Evolutionary conservation across 2,329 filamentous ascomycete species (phyloP), one percentile per base, ranked within the genome.

Genomic region (Apiospora hydei): DNA sequence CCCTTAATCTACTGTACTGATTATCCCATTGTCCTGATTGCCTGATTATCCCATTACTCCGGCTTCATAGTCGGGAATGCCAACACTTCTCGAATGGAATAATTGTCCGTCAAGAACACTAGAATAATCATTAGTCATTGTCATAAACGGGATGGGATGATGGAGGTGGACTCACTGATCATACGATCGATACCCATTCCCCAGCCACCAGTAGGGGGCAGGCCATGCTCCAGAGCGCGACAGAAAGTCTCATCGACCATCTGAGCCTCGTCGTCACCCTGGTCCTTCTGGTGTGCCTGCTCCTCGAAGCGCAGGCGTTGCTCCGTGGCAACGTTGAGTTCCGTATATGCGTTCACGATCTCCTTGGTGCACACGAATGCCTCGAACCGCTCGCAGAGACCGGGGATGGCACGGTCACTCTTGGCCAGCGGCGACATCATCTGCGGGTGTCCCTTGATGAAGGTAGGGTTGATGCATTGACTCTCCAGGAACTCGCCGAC

Each of bases 331-430:
- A 98, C 94, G 88, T 97, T 97, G 89, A 99, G 92, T 90, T 99
- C 96, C 51, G 96, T 98, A 85, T 98, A 97, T 7, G 95, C 95
- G 81, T 99, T 98, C 79, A 92, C 93, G 77, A 98, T 98, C 82
- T 98, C 96, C 90, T 96, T 97, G 88, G 95, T 97, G 88, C 93
- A 95, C 66, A 98, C 96, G 77, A 99, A 99, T 14, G 94, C 95
- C 85, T 99, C 96, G 83, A 98, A 98, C 71, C 96, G 93, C 87
- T 99, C 96, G 82, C 95, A 98, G 46, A 99, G 89, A 78, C 96
- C 96, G 70, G 92, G 89, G 74, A 90, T 90, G 67, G 88, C 85
- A 76, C 96, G 93, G 84, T 98, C 94, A 83, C 95, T 95, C 89
- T 99, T 99, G 87, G 96, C 96, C 24, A 99, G 88, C 11, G 96